phyloP scores from a whole-genome alignment of 306 rosid genomes.

The Cicer cuneatum region DNA sequence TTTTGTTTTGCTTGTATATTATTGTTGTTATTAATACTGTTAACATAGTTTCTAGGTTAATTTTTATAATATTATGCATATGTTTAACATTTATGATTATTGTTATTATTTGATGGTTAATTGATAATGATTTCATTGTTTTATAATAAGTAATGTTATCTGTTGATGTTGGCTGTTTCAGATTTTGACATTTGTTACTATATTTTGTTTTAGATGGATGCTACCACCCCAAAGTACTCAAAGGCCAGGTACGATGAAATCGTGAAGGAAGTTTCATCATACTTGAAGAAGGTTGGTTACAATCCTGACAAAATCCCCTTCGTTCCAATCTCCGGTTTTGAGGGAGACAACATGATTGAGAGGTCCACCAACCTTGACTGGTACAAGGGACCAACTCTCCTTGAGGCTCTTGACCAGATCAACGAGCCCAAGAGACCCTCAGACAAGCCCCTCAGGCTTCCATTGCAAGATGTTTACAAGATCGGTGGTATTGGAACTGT shows the following conservation, averaged over 20 bases:
- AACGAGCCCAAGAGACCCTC: constrained; percentile 53
- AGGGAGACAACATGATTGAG: constrained; percentile 58
- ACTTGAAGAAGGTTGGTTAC: constrained; percentile 77
- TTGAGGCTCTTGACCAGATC: constrained; percentile 55
- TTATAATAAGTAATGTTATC: too few relatives aligned
- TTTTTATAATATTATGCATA: background rate
- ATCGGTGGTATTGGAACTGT: constrained; percentile 59
- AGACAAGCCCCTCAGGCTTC: constrained; percentile 56
- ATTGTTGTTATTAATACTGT: too few relatives aligned
- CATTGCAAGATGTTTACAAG: constrained; percentile 56
- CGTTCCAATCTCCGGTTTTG: constrained; percentile 65
- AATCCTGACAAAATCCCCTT: constrained; percentile 62
- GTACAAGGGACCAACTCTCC: constrained; percentile 61
- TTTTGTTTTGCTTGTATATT: background rate
- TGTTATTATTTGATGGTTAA: too few relatives aligned
- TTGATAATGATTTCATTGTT: too few relatives aligned
- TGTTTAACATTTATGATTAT: too few relatives aligned
- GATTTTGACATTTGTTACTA: background rate
- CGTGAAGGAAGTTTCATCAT: constrained; percentile 55
- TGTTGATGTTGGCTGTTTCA: too few relatives aligned
- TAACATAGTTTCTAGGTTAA: too few relatives aligned
- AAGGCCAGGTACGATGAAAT: constrained; percentile 62
- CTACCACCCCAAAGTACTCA: constrained; percentile 65
- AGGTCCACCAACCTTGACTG: constrained; percentile 63
- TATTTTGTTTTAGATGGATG: constrained; percentile 51